A percentile compares a stretch with the other conserved stretches of the same genome.
These are phyloP conservation scores for Tricholoma furcatifolium DNA, from an alignment of 768 basidiomycete genomes.

Conservation along the genomic window DNA sequence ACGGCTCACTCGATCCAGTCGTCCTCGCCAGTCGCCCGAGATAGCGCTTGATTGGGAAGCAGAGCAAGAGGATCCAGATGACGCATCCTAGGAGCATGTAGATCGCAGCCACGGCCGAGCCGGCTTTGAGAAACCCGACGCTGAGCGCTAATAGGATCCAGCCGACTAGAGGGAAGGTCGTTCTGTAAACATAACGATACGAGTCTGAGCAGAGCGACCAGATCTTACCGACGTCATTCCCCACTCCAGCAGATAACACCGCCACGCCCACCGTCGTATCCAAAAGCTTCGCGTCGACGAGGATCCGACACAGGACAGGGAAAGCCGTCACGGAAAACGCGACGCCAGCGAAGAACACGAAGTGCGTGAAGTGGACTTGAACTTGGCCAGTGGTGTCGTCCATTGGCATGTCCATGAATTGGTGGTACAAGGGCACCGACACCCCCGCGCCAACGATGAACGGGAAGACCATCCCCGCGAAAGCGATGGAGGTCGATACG, in stretches of 20 bases:
- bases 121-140: constrained; percentile 90
- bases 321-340: constrained; percentile 89
- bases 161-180: constrained; percentile 44
- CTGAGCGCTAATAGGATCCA: constrained; percentile 89
- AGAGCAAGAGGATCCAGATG: constrained; percentile 75
- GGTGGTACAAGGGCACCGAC: constrained; percentile 61
- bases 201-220: too few relatives aligned
- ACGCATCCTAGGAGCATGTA: constrained; percentile 80
- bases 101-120: constrained; percentile 76
- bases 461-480: constrained; percentile 83
- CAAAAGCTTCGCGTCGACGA: constrained; percentile 87
- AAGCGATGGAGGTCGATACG: constrained; percentile 63
- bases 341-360: constrained; percentile 92
- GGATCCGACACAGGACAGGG: constrained; percentile 82
- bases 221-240: constrained; percentile 65
- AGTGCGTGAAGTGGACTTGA: constrained; percentile 83
- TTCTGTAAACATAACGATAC: too few relatives aligned
- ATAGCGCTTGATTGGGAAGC: constrained; percentile 59
- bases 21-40: constrained; percentile 70
- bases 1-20: constrained; percentile 65
- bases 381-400: constrained; percentile 49
- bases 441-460: constrained; percentile 80
- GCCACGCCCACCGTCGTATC: constrained; percentile 91
- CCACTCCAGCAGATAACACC: constrained; percentile 89
- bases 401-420: too few relatives aligned